A percentile compares a stretch with the other conserved stretches of the same genome.
phyloP scores from a whole-genome alignment of 2,329 filamentous ascomycete genomes.

The Aspergillus pseudonomiae region DNA sequence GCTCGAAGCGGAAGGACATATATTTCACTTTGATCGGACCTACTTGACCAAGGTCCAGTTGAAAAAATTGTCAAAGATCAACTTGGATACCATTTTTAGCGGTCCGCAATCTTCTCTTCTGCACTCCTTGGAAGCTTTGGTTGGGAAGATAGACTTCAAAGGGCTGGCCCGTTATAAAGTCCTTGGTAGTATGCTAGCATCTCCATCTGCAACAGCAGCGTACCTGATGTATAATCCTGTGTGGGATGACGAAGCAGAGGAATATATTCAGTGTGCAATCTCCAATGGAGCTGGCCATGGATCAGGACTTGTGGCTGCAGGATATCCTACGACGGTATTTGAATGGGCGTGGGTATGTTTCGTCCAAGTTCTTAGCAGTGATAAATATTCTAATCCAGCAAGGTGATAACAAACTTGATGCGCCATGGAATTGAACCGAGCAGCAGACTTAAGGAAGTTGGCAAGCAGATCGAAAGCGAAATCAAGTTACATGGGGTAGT shows the following conservation, averaged over 20 bases:
- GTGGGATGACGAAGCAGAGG: conserved; percentile 4
- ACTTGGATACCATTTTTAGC: background rate
- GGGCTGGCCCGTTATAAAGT: background rate
- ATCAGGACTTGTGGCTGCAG: background rate
- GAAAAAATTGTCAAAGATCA: background rate
- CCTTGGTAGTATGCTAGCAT: conserved; percentile 1
- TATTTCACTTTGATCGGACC: background rate
- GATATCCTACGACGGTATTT: conserved; percentile 6
- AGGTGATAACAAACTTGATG: background rate
- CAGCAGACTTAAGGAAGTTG: background rate
- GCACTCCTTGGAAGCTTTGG: background rate
- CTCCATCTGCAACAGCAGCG: background rate
- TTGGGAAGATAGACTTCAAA: background rate
- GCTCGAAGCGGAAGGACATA: background rate
- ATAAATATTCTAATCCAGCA: too few relatives aligned
- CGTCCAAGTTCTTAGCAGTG: too few relatives aligned
- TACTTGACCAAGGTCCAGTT: background rate
- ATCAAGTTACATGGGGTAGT: background rate
- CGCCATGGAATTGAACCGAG: background rate
- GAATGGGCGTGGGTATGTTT: conserved; percentile 5
- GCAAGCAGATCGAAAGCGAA: background rate
- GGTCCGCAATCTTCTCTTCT: background rate
- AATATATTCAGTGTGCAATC: background rate
- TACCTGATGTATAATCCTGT: conserved; percentile 7
- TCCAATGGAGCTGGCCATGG: background rate